Percentiles rank a stretch among this genome's conserved stretches.
These are phyloP conservation scores for Salvia hispanica DNA, from an alignment of 257 asterid genomes.

Conservation along the genomic window DNA sequence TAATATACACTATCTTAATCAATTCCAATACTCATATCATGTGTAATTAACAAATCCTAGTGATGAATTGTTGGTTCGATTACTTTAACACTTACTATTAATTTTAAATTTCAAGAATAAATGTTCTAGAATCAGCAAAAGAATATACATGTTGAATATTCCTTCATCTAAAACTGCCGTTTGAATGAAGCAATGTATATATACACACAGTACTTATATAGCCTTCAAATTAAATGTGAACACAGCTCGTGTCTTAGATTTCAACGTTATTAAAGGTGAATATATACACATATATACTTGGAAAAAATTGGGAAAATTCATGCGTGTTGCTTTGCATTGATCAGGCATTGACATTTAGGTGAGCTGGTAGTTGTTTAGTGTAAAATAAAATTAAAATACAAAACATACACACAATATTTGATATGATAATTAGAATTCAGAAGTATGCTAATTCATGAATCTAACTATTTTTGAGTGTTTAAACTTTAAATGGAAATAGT, in stretches of 20 bases:
- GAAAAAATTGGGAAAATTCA: too few species aligned
- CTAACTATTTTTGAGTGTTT: too few species aligned
- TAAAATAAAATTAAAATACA: too few species aligned
- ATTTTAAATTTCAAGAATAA: constrained; percentile 11
- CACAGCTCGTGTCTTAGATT: background rate
- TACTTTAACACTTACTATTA: too few species aligned
- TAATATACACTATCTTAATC: background rate
- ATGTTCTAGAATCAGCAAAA: constrained; percentile 12
- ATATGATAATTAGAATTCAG: background rate
- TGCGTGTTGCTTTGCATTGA: background rate
- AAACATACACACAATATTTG: too few species aligned
- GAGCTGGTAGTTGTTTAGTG: too few species aligned
- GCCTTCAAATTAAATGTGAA: constrained; percentile 5
- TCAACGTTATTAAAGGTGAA: constrained; percentile 19
- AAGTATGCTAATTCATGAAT: too few species aligned
- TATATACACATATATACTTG: background rate
- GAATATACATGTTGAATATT: constrained; percentile 21
- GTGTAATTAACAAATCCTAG: too few species aligned
- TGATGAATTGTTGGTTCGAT: too few species aligned
- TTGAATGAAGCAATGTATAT: constrained; percentile 28
- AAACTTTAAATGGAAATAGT: too few species aligned
- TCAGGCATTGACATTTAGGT: constrained; percentile 2
- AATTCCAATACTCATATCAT: too few species aligned
- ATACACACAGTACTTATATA: background rate
- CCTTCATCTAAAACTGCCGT: constrained; percentile 18